Evolutionary conservation across 345 rosid genomes (phyloP).

Genomic region (Litchi chinensis): DNA sequence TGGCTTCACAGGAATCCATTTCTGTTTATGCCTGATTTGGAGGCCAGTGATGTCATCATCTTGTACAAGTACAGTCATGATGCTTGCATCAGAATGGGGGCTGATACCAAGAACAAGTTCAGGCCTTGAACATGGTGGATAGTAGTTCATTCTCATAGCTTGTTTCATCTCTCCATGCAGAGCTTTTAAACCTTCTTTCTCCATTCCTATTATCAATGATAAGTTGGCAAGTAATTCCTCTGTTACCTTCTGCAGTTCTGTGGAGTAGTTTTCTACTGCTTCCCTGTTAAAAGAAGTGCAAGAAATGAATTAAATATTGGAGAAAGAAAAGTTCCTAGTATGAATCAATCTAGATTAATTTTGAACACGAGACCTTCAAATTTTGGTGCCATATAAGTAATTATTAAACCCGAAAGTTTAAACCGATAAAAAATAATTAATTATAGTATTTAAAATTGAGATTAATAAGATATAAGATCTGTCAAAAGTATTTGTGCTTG

Average conservation of each 20-base stretch:
- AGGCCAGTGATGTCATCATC: slow-evolving; percentile 34
- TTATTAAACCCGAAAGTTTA: too few relatives aligned
- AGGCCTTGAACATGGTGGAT: slow-evolving; percentile 33
- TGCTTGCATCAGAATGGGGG: slow-evolving; percentile 29
- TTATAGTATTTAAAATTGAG: too few relatives aligned
- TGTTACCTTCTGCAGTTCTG: slow-evolving; percentile 6
- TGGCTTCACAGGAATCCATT: slow-evolving; percentile 36
- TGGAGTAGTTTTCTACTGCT: slow-evolving; percentile 14
- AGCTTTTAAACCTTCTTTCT: slow-evolving; percentile 18
- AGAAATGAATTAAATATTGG: too few relatives aligned
- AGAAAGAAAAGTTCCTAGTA: too few relatives aligned
- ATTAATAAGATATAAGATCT: too few relatives aligned
- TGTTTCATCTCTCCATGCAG: slow-evolving; percentile 26
- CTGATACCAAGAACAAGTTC: slow-evolving; percentile 29
- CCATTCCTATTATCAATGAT: slow-evolving; percentile 25
- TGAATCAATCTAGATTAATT: too few relatives aligned
- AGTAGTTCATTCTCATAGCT: slow-evolving; percentile 33
- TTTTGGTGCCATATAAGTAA: too few relatives aligned
- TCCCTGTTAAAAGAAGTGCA: not conserved
- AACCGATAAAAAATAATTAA: too few relatives aligned
- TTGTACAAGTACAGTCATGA: slow-evolving; percentile 33
- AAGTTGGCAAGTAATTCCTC: slow-evolving; percentile 14
- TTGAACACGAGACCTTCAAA: too few relatives aligned
- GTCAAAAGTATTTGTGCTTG: too few relatives aligned
- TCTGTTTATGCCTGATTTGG: slow-evolving; percentile 27